Evolutionary conservation across 2,329 filamentous ascomycete genomes (phyloP), one percentile per base, ranked within the genome.

Genomic region (Graphilbum sp.): DNA sequence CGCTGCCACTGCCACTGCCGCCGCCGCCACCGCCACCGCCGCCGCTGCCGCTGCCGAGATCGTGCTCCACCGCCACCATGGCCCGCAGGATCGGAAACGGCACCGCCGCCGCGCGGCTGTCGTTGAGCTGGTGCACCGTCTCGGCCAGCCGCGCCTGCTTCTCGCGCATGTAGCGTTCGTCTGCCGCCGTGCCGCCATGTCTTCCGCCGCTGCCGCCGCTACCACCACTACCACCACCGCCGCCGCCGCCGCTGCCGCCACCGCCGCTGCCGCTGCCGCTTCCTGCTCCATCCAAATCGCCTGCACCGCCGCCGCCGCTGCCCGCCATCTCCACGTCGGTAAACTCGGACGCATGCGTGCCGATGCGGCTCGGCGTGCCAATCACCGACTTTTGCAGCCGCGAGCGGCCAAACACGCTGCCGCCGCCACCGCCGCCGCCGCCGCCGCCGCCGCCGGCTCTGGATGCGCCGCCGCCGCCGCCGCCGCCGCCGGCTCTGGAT

Each of bases 351-450:
- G 70, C 60, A 45, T 85, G 74, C 15, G 68, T 61, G 24, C 79
- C 75, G 41, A 80, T 72, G 43, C 71, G 69, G 48, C 72, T 79
- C 12, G 85, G 76, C 20, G 77, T 75, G 34, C 88, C 88, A 54
- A 96, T 90, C 38, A 95, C 80, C 10, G 88, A 94, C 49, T 79
- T 82, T 41, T 81, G 77, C 50, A 92, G 64, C 37, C 67, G 73
- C 12, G 84, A 84, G 41, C 65, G 64, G 38, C 68, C 69, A 40
- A 73, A 81, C 16, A 74, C 61, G 52, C 75, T 77, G 42, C 35
- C 45, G 65, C 55, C 21, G 49, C 24, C 54, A 52, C 23, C 53
- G 32, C 35, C 35, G 39, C 40, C 37, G 41, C 35, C 43, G 43
- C 39, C 40, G 33, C 21, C 20, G 33, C 33, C 32, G 24, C 34